phyloP scores from a whole-genome alignment of 1,284 basidiomycete species.

The Porogramme epimiltina region DNA sequence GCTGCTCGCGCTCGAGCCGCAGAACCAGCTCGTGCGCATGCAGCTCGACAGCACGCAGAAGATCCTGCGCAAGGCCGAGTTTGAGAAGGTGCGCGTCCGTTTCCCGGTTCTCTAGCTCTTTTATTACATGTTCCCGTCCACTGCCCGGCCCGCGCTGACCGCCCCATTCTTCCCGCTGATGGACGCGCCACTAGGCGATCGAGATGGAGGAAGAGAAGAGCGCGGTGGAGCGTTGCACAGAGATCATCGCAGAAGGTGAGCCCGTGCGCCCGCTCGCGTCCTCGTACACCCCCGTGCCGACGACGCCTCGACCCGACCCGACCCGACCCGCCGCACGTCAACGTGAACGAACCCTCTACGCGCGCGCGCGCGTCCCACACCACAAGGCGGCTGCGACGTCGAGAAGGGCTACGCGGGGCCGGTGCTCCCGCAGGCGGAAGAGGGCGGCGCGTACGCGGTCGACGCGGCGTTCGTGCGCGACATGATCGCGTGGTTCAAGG shows the following conservation, averaged over 20 bases:
- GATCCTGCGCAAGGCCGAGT: constrained; percentile 83
- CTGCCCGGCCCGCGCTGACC: no score
- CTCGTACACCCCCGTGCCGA: no score
- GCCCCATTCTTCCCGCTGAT: no score
- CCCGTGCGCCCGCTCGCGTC: not conserved
- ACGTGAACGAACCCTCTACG: no score
- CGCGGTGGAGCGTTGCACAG: constrained; percentile 69
- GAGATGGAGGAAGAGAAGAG: constrained; percentile 86
- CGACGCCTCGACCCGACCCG: no score
- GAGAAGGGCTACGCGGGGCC: constrained; percentile 74
- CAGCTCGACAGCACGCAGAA: constrained; percentile 92
- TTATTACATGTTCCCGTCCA: no score
- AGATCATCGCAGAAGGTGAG: constrained; percentile 80
- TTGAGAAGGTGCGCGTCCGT: constrained; percentile 73
- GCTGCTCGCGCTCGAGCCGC: constrained; percentile 86
- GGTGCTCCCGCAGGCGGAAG: constrained; percentile 46
- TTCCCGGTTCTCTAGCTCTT: not conserved
- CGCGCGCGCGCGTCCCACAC: not conserved
- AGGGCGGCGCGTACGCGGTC: constrained; percentile 71
- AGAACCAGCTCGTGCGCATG: constrained; percentile 78
- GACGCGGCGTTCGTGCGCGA: constrained; percentile 78
- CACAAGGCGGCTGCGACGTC: constrained; percentile 69
- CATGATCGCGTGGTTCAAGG: constrained; percentile 94
- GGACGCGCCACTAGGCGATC: no score
- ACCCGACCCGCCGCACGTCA: no score